Percentiles rank a stretch among this genome's conserved stretches.
Evolutionary conservation across 1,284 basidiomycete species (phyloP).

Genomic region (Ustilago hordei): DNA sequence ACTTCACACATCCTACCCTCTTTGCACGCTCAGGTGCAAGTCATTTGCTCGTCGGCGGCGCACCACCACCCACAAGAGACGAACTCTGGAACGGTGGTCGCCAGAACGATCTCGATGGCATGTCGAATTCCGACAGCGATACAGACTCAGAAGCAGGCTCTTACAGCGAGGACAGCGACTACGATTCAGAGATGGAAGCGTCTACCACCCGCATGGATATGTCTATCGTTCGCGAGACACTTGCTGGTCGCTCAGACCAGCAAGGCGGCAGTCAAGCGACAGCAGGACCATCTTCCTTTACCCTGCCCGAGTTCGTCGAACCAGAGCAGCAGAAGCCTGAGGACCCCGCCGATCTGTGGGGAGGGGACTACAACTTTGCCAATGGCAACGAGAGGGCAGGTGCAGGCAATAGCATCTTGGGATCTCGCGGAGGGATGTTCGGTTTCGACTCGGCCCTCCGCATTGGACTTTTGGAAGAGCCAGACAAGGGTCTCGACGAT

Average conservation of each 20-base stretch:
- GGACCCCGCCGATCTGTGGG: conserved; percentile 50
- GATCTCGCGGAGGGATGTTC: conserved; percentile 49
- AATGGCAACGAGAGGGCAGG: conserved; percentile 52
- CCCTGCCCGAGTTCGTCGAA: conserved; percentile 41
- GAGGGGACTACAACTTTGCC: conserved; percentile 47
- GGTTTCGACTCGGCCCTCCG: conserved; percentile 49
- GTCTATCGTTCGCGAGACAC: conserved; percentile 26
- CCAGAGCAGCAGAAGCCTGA: conserved; percentile 49
- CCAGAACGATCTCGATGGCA: conserved; percentile 24
- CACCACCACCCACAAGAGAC: conserved; percentile 32
- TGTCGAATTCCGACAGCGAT: conserved; percentile 38
- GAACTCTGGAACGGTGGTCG: conserved; percentile 31
- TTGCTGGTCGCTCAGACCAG: conserved; percentile 7
- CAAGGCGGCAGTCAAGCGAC: conserved; percentile 11
- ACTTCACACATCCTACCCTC: conserved; percentile 56
- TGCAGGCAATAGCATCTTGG: conserved; percentile 46
- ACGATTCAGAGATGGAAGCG: conserved; percentile 40
- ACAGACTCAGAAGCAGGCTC: conserved; percentile 41
- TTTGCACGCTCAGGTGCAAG: conserved; percentile 53
- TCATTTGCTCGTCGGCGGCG: conserved; percentile 47
- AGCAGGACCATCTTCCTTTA: conserved; percentile 15
- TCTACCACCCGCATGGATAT: conserved; percentile 39
- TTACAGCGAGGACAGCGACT: conserved; percentile 43
- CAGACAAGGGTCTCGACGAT: conserved; percentile 31
- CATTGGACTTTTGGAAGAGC: conserved; percentile 37